Percentiles rank a stretch among this genome's conserved stretches.
Conservation (phyloP, 2,329 filamentous ascomycete genomes). For the Moelleriella libera region DNA sequence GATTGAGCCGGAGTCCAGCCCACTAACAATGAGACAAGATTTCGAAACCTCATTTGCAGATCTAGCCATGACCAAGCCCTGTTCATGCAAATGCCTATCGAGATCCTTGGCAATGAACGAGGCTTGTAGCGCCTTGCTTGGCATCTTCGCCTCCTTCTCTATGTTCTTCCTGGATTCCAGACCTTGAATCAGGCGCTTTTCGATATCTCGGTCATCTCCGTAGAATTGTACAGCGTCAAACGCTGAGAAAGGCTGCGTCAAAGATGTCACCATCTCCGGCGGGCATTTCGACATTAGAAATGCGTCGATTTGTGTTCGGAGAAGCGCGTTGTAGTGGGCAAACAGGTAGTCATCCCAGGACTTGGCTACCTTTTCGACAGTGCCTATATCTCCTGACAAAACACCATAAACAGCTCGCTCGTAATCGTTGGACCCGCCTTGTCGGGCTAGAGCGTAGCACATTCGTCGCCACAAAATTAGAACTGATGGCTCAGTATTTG, state of each 20-base stretch:
- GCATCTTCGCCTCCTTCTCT: slow-evolving; percentile 42
- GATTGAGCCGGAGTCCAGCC: slow-evolving; percentile 12
- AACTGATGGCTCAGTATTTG: slow-evolving; percentile 24
- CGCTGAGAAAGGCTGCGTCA: slow-evolving; percentile 43
- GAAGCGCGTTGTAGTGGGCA: slow-evolving; percentile 72
- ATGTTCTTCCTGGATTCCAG: slow-evolving; percentile 44
- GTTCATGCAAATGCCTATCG: slow-evolving; percentile 41
- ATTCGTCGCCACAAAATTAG: slow-evolving; percentile 62
- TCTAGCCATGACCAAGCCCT: slow-evolving; percentile 29
- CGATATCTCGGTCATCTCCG: slow-evolving; percentile 36
- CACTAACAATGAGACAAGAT: slow-evolving; percentile 14
- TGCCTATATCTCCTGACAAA: slow-evolving; percentile 69
- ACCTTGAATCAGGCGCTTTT: slow-evolving; percentile 43
- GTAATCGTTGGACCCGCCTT: slow-evolving; percentile 57
- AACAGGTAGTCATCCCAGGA: slow-evolving; percentile 82
- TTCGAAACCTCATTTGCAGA: slow-evolving; percentile 9
- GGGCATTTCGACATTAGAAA: slow-evolving; percentile 47
- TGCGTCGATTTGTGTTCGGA: slow-evolving; percentile 65
- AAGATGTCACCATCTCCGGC: slow-evolving; percentile 34
- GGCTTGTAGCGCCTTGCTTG: slow-evolving; percentile 64
- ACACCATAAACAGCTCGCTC: slow-evolving; percentile 85
- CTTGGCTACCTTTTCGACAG: slow-evolving; percentile 62
- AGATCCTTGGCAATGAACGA: slow-evolving; percentile 55
- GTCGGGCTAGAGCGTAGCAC: slow-evolving; percentile 57
- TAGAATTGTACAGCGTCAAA: slow-evolving; percentile 53